These are phyloP conservation scores for Rhodamnia rubescens DNA, from an alignment of 345 rosid species.

Conservation along the genomic window DNA sequence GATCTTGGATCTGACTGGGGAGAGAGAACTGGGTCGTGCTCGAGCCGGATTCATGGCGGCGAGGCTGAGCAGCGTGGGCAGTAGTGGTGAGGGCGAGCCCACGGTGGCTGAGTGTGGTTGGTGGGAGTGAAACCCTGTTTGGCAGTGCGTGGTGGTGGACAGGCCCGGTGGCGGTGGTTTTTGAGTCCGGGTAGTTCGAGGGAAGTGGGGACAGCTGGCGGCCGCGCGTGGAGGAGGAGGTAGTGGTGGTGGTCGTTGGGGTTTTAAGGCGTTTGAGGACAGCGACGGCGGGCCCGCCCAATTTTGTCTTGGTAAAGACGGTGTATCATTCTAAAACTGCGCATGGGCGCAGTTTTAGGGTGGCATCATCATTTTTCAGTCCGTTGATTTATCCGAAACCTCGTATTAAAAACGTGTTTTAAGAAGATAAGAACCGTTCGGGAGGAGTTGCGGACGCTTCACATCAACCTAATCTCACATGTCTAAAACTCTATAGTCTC, in stretches of 20 bases:
- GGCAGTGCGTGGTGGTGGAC: not conserved
- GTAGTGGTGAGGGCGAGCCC: not conserved
- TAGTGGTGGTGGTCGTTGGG: too few relatives aligned
- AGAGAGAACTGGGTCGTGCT: not conserved
- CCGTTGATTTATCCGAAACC: too few relatives aligned
- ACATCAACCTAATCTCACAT: not conserved
- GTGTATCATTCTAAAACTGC: too few relatives aligned
- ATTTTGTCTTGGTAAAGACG: too few relatives aligned
- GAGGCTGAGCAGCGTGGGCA: not conserved
- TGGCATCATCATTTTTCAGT: too few relatives aligned
- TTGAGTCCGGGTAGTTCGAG: not conserved
- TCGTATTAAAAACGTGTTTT: not conserved
- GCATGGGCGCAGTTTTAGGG: too few relatives aligned
- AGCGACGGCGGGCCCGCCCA: too few relatives aligned
- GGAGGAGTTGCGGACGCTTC: not conserved
- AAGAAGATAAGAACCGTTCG: not conserved
- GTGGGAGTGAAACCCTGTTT: not conserved
- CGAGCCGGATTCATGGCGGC: not conserved
- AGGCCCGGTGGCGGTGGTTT: not conserved
- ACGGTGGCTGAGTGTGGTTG: not conserved
- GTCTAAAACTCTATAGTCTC: fast-evolving
- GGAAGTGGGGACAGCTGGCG: not conserved
- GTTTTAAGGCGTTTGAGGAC: too few relatives aligned
- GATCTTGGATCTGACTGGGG: not conserved
- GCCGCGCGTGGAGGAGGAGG: not conserved